Conservation (phyloP, 1,284 basidiomycete species). For the Sanghuangporus weigelae region DNA sequence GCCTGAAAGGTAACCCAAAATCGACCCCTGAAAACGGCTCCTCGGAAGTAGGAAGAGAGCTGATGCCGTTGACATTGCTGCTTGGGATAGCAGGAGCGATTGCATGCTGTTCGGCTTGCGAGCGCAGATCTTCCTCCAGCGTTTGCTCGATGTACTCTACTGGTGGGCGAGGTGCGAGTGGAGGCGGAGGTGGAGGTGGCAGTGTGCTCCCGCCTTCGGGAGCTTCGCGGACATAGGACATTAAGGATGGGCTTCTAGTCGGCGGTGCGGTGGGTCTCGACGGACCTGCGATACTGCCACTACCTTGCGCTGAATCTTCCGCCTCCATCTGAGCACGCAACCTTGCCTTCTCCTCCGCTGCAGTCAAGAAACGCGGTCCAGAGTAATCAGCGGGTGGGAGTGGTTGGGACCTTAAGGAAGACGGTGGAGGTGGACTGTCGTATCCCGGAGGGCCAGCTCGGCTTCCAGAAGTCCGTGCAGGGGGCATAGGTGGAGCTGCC, state of each 20-base stretch:
- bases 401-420: constrained; percentile 20
- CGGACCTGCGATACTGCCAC: constrained; percentile 4
- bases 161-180: constrained; percentile 67
- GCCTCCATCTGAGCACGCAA: constrained; percentile 58
- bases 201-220: neutral
- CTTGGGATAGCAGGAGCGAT: neutral
- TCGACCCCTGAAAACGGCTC: constrained; percentile 5
- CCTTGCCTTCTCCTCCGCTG: constrained; percentile 72
- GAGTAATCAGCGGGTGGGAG: constrained; percentile 24
- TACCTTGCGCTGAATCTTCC: constrained; percentile 35
- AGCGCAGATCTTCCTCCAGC: constrained; percentile 58
- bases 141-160: constrained; percentile 74
- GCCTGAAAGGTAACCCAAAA: constrained; percentile 24
- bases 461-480: constrained; percentile 23
- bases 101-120: constrained; percentile 24
- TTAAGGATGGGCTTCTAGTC: neutral
- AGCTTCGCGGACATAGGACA: constrained; percentile 10
- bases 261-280: neutral
- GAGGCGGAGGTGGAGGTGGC: constrained; percentile 37
- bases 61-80: neutral
- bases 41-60: neutral
- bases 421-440: constrained; percentile 15
- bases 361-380: constrained; percentile 42
- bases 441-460: constrained; percentile 16
- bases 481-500: constrained; percentile 14